These are phyloP conservation scores for Gloeostereum incarnatum DNA, from an alignment of 768 basidiomycete species.

Conservation along the genomic window DNA sequence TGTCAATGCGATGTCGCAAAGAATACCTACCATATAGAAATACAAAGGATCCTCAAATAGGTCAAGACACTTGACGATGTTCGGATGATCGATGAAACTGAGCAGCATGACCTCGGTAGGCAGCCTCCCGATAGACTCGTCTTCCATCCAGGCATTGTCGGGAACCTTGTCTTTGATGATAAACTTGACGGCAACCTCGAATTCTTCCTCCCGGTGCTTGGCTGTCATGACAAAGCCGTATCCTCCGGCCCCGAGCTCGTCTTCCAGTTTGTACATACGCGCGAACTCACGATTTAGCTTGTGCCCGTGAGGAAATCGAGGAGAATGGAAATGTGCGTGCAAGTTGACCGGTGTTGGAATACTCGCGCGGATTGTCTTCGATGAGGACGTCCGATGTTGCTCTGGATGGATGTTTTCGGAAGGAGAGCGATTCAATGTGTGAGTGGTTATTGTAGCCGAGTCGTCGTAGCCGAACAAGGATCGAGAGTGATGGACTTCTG, in stretches of 20 bases:
- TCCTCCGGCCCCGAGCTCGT: slow-evolving; percentile 84
- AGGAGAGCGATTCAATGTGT: not conserved
- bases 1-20: slow-evolving; percentile 4
- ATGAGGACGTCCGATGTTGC: not conserved
- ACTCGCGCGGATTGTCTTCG: not conserved
- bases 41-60: slow-evolving; percentile 77
- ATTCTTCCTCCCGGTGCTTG: slow-evolving; percentile 41
- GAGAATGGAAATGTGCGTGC: slow-evolving; percentile 26
- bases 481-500: not conserved
- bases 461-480: not conserved
- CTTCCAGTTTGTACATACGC: slow-evolving; percentile 48
- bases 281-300: slow-evolving; percentile 52
- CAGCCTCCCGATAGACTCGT: slow-evolving; percentile 50
- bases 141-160: slow-evolving; percentile 51
- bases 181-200: slow-evolving; percentile 91
- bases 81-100: slow-evolving; percentile 63
- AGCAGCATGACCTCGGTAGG: slow-evolving; percentile 82
- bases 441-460: not conserved
- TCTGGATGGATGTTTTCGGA: not conserved
- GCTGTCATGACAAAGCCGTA: slow-evolving; percentile 96
- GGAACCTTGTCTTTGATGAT: slow-evolving; percentile 75
- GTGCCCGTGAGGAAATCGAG: slow-evolving; percentile 54
- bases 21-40: slow-evolving; percentile 71
- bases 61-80: slow-evolving; percentile 77
- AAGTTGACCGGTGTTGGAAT: slow-evolving; percentile 5